phyloP scores from a whole-genome alignment of 1,284 basidiomycete genomes.

The Agaricales sp. region DNA sequence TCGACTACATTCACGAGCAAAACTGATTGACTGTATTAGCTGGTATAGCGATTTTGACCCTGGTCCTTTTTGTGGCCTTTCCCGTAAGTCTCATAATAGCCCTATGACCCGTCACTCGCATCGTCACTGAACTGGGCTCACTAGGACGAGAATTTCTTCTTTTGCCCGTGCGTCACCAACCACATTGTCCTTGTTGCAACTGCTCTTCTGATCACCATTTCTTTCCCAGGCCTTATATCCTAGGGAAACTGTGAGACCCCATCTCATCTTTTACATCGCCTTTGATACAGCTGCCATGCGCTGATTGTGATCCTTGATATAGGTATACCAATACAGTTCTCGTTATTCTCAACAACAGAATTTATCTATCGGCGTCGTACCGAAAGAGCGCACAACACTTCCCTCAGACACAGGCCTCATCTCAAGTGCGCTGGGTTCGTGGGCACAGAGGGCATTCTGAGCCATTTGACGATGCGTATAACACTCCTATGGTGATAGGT shows the following conservation, averaged over 20 bases:
- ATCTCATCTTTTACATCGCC: neutral
- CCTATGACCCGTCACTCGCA: no score
- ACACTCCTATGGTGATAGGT: no score
- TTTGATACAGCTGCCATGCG: no score
- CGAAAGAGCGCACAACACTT: neutral
- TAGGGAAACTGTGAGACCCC: neutral
- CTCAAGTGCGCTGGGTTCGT: no score
- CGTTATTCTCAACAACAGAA: neutral
- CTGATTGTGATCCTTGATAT: no score
- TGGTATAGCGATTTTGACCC: neutral
- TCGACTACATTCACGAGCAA: neutral
- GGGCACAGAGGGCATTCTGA: no score
- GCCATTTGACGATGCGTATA: no score
- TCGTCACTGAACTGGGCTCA: no score
- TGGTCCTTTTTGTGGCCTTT: neutral
- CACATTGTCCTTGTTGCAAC: neutral
- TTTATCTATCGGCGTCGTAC: neutral
- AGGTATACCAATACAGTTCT: neutral
- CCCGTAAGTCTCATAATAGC: neutral
- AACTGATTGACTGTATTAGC: neutral
- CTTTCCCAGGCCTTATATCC: neutral
- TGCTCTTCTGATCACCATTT: no score
- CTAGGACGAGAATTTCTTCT: neutral
- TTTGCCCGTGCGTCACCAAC: neutral
- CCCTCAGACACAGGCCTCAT: neutral